phyloP scores from a whole-genome alignment of 306 rosid genomes.

The Glycine latifolia region DNA sequence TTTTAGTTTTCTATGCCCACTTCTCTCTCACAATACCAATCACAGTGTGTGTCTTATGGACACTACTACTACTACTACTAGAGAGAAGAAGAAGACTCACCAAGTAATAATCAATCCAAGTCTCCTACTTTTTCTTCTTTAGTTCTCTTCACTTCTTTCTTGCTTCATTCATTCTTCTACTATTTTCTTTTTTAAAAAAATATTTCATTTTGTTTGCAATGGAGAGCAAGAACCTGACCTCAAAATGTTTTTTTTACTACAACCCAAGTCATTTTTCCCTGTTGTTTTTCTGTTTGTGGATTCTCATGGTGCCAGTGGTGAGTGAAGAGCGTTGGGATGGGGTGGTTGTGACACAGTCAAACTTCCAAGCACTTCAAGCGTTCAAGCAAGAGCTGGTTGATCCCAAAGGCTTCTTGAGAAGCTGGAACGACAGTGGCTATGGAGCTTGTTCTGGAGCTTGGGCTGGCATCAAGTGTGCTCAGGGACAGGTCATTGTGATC shows the following conservation, averaged over 20 bases:
- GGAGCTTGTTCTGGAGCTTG: constrained; percentile 94
- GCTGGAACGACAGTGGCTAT: constrained; percentile 86
- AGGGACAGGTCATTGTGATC: constrained; percentile 89
- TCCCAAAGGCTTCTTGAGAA: constrained; percentile 79
- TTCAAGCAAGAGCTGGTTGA: constrained; percentile 81
- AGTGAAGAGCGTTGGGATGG: constrained; percentile 81
- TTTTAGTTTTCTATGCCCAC: constrained; percentile 12
- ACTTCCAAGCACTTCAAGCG: constrained; percentile 80
- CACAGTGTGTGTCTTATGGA: constrained; percentile 45
- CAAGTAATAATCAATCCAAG: constrained; percentile 28
- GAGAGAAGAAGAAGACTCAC: constrained; percentile 35
- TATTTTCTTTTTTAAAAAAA: neutral
- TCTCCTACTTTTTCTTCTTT: constrained; percentile 6
- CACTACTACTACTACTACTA: constrained; percentile 29
- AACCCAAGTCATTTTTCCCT: constrained; percentile 30
- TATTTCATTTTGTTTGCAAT: constrained; percentile 27
- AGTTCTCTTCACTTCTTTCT: neutral
- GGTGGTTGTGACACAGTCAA: constrained; percentile 77
- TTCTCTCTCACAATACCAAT: constrained; percentile 24
- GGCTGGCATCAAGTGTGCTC: constrained; percentile 92
- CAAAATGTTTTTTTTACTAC: constrained; percentile 34
- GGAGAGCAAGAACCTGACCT: constrained; percentile 37
- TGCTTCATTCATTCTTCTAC: constrained; percentile 20
- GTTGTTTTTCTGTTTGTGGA: constrained; percentile 40
- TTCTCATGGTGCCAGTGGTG: constrained; percentile 41